These are phyloP conservation scores for Candida pseudoviswanathii DNA, from an alignment of 1,139 yeast species.

Conservation along the genomic window DNA sequence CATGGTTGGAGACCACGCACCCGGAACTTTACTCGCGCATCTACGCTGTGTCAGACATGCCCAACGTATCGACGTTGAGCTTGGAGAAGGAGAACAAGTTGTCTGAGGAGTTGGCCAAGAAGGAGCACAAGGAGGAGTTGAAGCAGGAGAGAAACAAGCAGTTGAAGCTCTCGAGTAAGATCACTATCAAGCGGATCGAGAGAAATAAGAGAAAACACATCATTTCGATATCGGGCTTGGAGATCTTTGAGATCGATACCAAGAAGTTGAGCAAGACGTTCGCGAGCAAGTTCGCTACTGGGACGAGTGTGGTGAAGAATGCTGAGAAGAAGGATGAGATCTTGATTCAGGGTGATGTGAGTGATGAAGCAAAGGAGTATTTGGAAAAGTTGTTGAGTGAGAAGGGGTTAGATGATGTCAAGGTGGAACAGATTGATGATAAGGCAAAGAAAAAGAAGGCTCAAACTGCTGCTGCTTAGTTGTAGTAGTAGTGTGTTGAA, in stretches of 20 bases:
- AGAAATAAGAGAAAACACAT: constrained; percentile 89
- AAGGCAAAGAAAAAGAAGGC: constrained; percentile 34
- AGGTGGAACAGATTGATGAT: constrained; percentile 84
- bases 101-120: constrained; percentile 78
- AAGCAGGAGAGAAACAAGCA: constrained; percentile 84
- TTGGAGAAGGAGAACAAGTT: constrained; percentile 81
- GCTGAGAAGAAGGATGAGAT: constrained; percentile 93
- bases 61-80: constrained; percentile 53
- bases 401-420: constrained; percentile 80
- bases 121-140: constrained; percentile 87
- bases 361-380: constrained; percentile 85
- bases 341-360: constrained; percentile 92
- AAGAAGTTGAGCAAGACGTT: constrained; percentile 85
- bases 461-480: neutral
- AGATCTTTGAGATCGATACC: constrained; percentile 84
- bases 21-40: constrained; percentile 57
- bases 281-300: constrained; percentile 95
- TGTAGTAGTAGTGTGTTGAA: neutral
- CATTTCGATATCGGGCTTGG: constrained; percentile 84
- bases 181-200: constrained; percentile 82
- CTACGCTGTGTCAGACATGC: constrained; percentile 60
- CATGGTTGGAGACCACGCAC: constrained; percentile 70
- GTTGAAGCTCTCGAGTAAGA: constrained; percentile 77
- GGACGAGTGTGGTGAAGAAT: constrained; percentile 91
- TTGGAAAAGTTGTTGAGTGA: constrained; percentile 73